Evolutionary conservation across 2,329 filamentous ascomycete genomes (phyloP), one percentile per base, ranked within the genome.

Genomic region (Sarocladiaceae sp.): DNA sequence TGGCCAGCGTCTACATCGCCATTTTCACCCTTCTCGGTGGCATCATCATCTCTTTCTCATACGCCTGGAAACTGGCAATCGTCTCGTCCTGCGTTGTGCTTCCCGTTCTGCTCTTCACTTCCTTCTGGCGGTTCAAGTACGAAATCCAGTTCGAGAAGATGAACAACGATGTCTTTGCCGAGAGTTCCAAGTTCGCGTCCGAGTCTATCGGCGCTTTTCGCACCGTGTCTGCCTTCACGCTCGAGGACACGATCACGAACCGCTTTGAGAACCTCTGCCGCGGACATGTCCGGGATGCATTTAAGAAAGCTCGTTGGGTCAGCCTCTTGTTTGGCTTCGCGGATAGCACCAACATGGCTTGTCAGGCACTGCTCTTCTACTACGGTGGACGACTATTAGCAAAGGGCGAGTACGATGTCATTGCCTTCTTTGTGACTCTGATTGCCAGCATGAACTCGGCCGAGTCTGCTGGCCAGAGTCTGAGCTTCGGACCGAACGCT

Each of bases 51-150:
- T 73, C 82, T 1, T 88, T 87, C 53, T 68, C 73, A 3, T 88
- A 83, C 57, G 82, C 83, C 2, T 90, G 86, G 86, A 90, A 88
- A 58, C 69, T 91, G 7, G 78, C 82, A 0, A 64, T 88, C 0
- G 80, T 90, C 0, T 73, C 77, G 0, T 65, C 80, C 7, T 83
- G 79, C 52, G 77, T 84, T 7, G 73, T 75, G 5, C 60, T 76
- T 44, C 76, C 76, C 1, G 56, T 79, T 18, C 65, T 70, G 34
- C 50, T 78, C 3, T 45, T 59, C 4, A 66, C 70, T 0, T 69
- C 68, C 0, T 80, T 69, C 53, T 73, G 68, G 59, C 69, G 75
- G 2, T 62, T 78, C 51, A 69, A 64, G 48, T 77, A 76, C 51
- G 82, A 85, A 58, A 59, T 80, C n/a, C 67, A 81, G 48, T 86